Conservation (phyloP, 768 basidiomycete species). For the Aureoboletus auriporus region DNA sequence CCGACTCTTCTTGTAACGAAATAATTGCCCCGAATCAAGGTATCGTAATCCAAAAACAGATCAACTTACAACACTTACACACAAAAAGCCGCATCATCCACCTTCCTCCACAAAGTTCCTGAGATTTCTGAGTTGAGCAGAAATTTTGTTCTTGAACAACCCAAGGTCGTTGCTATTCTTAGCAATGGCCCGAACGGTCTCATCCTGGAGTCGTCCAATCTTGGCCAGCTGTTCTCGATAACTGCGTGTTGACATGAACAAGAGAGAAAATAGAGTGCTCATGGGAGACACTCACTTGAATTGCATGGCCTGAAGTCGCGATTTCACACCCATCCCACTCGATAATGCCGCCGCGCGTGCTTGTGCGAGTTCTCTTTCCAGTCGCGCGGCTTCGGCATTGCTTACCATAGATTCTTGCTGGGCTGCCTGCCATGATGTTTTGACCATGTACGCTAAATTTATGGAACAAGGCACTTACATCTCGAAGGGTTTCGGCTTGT, state of each 20-base stretch:
- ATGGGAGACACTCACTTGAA: constrained; percentile 53
- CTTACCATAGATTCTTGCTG: constrained; percentile 71
- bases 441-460: neutral
- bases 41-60: neutral
- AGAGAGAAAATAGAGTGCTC: neutral
- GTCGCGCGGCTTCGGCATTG: constrained; percentile 57
- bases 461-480: constrained; percentile 44
- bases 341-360: constrained; percentile 74
- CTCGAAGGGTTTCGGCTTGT: constrained; percentile 77
- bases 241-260: constrained; percentile 34
- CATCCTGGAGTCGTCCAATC: constrained; percentile 68
- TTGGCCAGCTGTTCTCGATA: constrained; percentile 79
- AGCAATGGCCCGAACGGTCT: constrained; percentile 74
- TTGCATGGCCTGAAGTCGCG: constrained; percentile 69
- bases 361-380: constrained; percentile 70
- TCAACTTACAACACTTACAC: constrained; percentile 1
- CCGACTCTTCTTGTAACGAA: neutral
- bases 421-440: constrained; percentile 50
- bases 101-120: constrained; percentile 63
- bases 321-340: constrained; percentile 80
- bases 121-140: constrained; percentile 63
- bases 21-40: neutral
- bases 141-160: constrained; percentile 76
- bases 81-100: constrained; percentile 16
- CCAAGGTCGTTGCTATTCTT: constrained; percentile 84